Evolutionary conservation across 805 yeast genomes (phyloP).

Genomic region (Spathaspora boniae): DNA sequence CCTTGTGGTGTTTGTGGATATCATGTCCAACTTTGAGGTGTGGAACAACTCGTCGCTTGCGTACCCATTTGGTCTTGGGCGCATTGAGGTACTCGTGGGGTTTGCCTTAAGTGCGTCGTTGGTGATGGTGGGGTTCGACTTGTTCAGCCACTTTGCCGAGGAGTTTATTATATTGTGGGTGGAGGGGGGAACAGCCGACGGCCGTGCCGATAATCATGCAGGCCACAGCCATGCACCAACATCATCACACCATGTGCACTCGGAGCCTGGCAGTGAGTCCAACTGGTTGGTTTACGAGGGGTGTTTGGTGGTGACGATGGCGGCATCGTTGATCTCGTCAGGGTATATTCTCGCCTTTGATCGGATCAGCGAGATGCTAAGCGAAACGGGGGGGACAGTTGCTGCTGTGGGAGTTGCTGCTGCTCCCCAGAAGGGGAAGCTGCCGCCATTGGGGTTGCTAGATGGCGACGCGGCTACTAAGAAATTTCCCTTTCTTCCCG

Average conservation of each 20-base stretch:
- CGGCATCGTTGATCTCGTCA: conserved; percentile 32
- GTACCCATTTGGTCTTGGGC: conserved; percentile 90
- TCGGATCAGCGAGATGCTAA: conserved; percentile 31
- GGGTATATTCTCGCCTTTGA: conserved; percentile 30
- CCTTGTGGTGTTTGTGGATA: conserved; percentile 65
- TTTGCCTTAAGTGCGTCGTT: conserved; percentile 83
- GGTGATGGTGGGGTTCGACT: conserved; percentile 86
- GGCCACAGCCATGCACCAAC: conserved; percentile 16
- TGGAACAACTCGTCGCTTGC: conserved; percentile 82
- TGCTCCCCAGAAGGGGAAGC: conserved; percentile 18
- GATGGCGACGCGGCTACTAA: conserved; percentile 6
- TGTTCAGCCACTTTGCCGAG: conserved; percentile 83
- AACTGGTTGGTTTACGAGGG: conserved; percentile 31
- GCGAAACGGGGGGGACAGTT: conserved; percentile 1
- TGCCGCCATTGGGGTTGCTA: conserved; percentile 12
- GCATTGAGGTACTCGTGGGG: conserved; percentile 83
- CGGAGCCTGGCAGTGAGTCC: conserved; percentile 19
- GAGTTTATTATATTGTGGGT: conserved; percentile 53
- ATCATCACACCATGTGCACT: conserved; percentile 40
- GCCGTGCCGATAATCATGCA: conserved; percentile 14
- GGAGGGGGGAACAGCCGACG: too few relatives aligned
- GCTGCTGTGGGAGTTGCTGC: too few relatives aligned
- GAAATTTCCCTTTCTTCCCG: conserved; percentile 8
- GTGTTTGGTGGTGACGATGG: conserved; percentile 19
- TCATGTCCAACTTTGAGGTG: conserved; percentile 87